Percentiles rank a stretch among this genome's conserved stretches.
These are phyloP conservation scores for Plasmodium malariae DNA, from an alignment of 169 alveolate genomes.

Conservation along the genomic window DNA sequence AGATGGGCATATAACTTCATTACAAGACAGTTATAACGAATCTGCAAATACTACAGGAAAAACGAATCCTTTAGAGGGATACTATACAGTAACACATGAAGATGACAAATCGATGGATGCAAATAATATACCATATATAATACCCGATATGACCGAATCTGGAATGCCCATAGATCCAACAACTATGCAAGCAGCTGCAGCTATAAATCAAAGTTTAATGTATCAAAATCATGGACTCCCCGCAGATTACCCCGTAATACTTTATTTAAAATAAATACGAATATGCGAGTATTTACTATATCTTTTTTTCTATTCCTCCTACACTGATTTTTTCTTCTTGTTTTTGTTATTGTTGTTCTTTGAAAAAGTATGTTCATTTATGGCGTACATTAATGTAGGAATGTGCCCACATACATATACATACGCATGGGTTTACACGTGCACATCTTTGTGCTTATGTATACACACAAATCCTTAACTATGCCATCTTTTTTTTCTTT, in stretches of 20 bases:
- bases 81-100: slow-evolving; percentile 62
- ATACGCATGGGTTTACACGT: too few species aligned
- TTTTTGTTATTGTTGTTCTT: too few species aligned
- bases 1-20: slow-evolving; percentile 29
- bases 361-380: too few species aligned
- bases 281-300: too few species aligned
- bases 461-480: too few species aligned
- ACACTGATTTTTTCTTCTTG: too few species aligned
- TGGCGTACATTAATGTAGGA: too few species aligned
- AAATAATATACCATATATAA: slow-evolving; percentile 59
- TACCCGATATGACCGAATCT: slow-evolving; percentile 52
- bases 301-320: too few species aligned
- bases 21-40: slow-evolving; percentile 52
- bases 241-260: slow-evolving; percentile 70
- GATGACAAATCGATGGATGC: slow-evolving; percentile 36
- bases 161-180: slow-evolving; percentile 60
- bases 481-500: slow-evolving; percentile 9
- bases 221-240: slow-evolving; percentile 61
- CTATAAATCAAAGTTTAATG: slow-evolving; percentile 73
- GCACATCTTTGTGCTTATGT: too few species aligned
- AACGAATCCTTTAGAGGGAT: slow-evolving; percentile 41
- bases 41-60: slow-evolving; percentile 24
- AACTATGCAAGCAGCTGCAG: slow-evolving; percentile 77
- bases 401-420: too few species aligned
- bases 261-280: background rate